Evolutionary conservation across 192 early-diverging fungal species (phyloP), one percentile per base, ranked within the genome.

Genomic region (Coemansia sp.): DNA sequence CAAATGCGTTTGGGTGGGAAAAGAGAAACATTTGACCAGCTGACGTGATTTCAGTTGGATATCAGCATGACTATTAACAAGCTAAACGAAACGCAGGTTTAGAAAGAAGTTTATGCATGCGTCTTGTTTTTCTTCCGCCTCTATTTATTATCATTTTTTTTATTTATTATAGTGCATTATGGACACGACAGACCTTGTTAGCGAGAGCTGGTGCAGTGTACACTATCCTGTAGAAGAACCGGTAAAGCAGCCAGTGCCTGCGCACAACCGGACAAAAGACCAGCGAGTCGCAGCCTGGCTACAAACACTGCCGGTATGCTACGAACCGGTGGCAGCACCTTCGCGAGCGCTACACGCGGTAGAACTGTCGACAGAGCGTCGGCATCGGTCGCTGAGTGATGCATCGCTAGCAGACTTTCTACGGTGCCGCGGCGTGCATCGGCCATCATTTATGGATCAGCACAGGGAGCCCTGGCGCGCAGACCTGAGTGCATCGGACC

Each of bases 401-500:
- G 62, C 53, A 8, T 78, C 75, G 25, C 36, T 78, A 31, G 62
- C 48, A 1, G 75, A 78, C 31, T 78, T 78, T 51, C 53, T 78
- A 4, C 20, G 47, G 7, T 77, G 74, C 55, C 34, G 52, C 4
- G 49, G 46, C 15, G 62, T 63, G 10, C 67, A 58, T 23, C 61
- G 70, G n/a, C 75, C 75, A 2, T 72, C 75, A 5, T 78, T 78
- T 34, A 42, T 72, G 12, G 58, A 72, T 59, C 66, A 56, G 46
- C 31, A 12, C 25, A 54, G 0, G 51, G 5, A 12, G 57, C 10
- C 2, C 3, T 0, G 9, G 46, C 10, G 26, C 4, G 38, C 40
- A 42, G 14, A 42, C 38, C 37, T 42, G 21, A 42, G 14, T 15
- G 38, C 57, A 24, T 44, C 57, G 14, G 56, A 58, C 4, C n/a